These are phyloP conservation scores for Xerocomellus dryophilus DNA, from an alignment of 768 basidiomycete species.

Conservation along the genomic window DNA sequence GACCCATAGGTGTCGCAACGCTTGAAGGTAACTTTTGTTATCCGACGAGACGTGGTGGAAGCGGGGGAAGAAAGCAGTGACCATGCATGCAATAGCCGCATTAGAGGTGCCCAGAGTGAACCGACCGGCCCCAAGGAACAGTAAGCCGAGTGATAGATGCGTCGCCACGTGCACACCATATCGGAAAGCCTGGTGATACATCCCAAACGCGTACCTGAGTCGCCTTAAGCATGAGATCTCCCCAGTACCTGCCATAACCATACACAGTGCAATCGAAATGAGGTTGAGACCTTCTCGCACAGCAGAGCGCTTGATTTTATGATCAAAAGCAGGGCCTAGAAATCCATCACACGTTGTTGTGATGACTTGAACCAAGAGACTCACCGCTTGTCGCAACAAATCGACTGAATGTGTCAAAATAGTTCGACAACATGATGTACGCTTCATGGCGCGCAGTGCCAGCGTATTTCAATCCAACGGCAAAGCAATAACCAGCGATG, in stretches of 20 bases:
- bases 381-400: constrained; percentile 66
- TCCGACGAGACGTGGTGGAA: constrained; percentile 78
- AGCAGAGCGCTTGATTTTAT: constrained; percentile 83
- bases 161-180: constrained; percentile 91
- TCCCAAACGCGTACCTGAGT: constrained; percentile 85
- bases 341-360: constrained; percentile 1
- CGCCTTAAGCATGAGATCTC: constrained; percentile 87
- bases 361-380: constrained; percentile 21
- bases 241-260: constrained; percentile 98
- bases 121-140: constrained; percentile 91
- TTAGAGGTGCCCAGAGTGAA: constrained; percentile 91
- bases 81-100: constrained; percentile 85
- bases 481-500: constrained; percentile 87
- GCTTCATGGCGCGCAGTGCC: constrained; percentile 92
- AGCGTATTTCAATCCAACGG: constrained; percentile 87
- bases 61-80: constrained; percentile 89
- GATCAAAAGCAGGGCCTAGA: constrained; percentile 76
- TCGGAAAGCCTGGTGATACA: constrained; percentile 69
- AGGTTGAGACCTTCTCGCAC: constrained; percentile 85
- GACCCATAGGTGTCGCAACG: constrained; percentile 93
- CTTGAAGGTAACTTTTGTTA: constrained; percentile 88
- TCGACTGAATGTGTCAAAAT: constrained; percentile 77
- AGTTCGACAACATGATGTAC: constrained; percentile 74
- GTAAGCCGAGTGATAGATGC: constrained; percentile 84
- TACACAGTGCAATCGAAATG: constrained; percentile 80